Evolutionary conservation across 1,284 basidiomycete species (phyloP).

Genomic region (Cryptococcus floricola): DNA sequence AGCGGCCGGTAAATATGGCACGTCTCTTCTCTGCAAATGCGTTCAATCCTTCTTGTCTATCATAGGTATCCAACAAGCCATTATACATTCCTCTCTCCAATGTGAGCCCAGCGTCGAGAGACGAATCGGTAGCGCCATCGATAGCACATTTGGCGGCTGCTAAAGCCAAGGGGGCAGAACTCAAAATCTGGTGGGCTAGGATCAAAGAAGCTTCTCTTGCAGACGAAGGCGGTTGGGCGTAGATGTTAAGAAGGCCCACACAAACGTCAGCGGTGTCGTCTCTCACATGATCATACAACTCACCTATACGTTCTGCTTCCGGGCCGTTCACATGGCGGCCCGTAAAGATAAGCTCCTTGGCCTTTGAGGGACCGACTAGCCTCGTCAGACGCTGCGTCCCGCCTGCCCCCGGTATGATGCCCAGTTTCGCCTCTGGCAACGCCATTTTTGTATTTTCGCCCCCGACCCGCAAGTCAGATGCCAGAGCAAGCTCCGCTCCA

Average conservation of each 20-base stretch:
- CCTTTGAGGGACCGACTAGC: slow-evolving; percentile 71
- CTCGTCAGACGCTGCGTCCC: slow-evolving; percentile 84
- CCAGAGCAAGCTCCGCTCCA: slow-evolving; percentile 78
- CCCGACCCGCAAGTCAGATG: slow-evolving; percentile 83
- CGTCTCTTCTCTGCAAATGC: slow-evolving; percentile 86
- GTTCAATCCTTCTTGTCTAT: slow-evolving; percentile 76
- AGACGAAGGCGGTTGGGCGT: slow-evolving; percentile 54
- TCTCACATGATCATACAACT: slow-evolving; percentile 15
- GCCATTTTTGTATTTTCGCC: slow-evolving; percentile 65
- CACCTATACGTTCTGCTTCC: slow-evolving; percentile 75
- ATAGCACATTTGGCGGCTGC: slow-evolving; percentile 85
- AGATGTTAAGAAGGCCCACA: slow-evolving; percentile 48
- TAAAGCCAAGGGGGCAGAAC: slow-evolving; percentile 73
- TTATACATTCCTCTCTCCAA: slow-evolving; percentile 86
- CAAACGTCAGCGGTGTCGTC: neutral
- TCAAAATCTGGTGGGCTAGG: slow-evolving; percentile 34
- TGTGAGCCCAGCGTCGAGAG: slow-evolving; percentile 76
- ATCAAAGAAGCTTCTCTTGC: slow-evolving; percentile 30
- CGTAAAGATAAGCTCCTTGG: slow-evolving; percentile 85
- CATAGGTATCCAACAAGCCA: slow-evolving; percentile 69
- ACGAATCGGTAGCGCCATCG: slow-evolving; percentile 69
- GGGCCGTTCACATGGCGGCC: slow-evolving; percentile 61
- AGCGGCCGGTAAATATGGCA: slow-evolving; percentile 69
- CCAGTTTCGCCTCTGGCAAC: slow-evolving; percentile 75
- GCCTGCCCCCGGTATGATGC: slow-evolving; percentile 93